These are phyloP conservation scores for Phyllachora maydis DNA, from an alignment of 2,329 filamentous ascomycete species.

Conservation along the genomic window DNA sequence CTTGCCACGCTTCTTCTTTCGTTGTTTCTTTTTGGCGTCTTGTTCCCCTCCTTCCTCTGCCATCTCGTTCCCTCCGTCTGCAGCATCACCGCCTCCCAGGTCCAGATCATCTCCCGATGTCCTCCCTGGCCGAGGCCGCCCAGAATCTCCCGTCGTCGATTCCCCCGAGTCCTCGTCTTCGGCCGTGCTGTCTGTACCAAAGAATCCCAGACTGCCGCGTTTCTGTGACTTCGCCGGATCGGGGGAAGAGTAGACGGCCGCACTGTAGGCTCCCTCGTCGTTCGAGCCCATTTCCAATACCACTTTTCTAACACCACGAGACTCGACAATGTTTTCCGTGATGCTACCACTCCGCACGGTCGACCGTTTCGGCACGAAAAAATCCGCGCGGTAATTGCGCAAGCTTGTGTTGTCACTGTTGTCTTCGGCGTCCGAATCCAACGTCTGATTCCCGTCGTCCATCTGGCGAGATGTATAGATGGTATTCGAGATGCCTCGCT, in stretches of 20 bases:
- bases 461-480: too few species aligned
- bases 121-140: conserved; percentile 1
- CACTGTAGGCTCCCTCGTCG: conserved; percentile 9
- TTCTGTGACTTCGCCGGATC: conserved; percentile 2
- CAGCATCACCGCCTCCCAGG: conserved; percentile 1
- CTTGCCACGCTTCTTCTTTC: conserved; percentile 8
- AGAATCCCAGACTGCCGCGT: conserved; percentile 3
- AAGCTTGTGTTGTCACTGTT: too few species aligned
- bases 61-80: conserved; percentile 1
- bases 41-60: conserved; percentile 1
- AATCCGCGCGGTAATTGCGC: too few species aligned
- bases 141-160: background rate
- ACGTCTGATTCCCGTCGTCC: too few species aligned
- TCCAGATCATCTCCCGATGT: conserved; percentile 1
- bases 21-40: conserved; percentile 6
- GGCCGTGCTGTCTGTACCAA: background rate
- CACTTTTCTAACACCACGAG: conserved; percentile 55
- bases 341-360: conserved; percentile 56
- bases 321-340: conserved; percentile 57
- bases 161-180: background rate
- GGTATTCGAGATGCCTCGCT: too few species aligned
- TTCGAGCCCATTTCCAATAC: conserved; percentile 28
- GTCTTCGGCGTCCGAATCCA: too few species aligned
- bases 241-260: conserved; percentile 1
- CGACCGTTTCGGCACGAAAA: too few species aligned